A percentile compares a stretch with the other conserved stretches of the same genome.
Evolutionary conservation across 75 land plant species (phyloP).

Genomic region (Larix kaempferi): DNA sequence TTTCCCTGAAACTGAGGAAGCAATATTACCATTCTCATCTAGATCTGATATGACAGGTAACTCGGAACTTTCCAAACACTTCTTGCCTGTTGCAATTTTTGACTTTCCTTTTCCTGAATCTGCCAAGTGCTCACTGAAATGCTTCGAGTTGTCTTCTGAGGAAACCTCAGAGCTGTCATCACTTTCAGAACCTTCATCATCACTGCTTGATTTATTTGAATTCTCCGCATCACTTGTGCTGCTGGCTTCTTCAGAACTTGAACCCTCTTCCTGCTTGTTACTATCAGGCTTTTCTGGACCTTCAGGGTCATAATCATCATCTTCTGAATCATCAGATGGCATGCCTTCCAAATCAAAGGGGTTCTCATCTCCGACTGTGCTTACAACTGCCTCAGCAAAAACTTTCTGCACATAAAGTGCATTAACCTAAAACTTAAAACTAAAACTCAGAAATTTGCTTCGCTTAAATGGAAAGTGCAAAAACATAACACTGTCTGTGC

Average conservation of each 20-base stretch:
- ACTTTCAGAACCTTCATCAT: slow-evolving; percentile 14
- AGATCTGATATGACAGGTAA: slow-evolving; percentile 6
- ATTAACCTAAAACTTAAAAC: background rate
- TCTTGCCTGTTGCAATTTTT: slow-evolving; percentile 10
- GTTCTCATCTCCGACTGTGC: slow-evolving; percentile 30
- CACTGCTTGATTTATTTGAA: slow-evolving; percentile 22
- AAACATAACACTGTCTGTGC: too few relatives aligned
- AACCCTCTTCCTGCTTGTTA: slow-evolving; percentile 17
- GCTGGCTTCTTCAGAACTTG: slow-evolving; percentile 46
- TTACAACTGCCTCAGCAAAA: slow-evolving; percentile 79
- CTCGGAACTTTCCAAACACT: slow-evolving; percentile 20
- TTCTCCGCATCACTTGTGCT: slow-evolving; percentile 57
- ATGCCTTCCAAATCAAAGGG: slow-evolving; percentile 32
- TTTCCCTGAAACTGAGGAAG: slow-evolving; percentile 27
- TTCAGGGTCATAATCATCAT: slow-evolving; percentile 88
- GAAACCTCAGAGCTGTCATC: slow-evolving; percentile 6
- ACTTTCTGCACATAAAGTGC: slow-evolving; percentile 46
- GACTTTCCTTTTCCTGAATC: slow-evolving; percentile 5
- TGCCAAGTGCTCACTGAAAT: background rate
- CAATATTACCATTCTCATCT: slow-evolving; percentile 11
- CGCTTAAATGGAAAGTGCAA: too few relatives aligned
- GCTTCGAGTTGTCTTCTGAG: background rate
- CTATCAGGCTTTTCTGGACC: slow-evolving; percentile 19
- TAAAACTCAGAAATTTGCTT: background rate
- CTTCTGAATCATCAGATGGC: slow-evolving; percentile 95